Conservation (phyloP, 352 stramenopile genomes). For the Pythium phragmitis region DNA sequence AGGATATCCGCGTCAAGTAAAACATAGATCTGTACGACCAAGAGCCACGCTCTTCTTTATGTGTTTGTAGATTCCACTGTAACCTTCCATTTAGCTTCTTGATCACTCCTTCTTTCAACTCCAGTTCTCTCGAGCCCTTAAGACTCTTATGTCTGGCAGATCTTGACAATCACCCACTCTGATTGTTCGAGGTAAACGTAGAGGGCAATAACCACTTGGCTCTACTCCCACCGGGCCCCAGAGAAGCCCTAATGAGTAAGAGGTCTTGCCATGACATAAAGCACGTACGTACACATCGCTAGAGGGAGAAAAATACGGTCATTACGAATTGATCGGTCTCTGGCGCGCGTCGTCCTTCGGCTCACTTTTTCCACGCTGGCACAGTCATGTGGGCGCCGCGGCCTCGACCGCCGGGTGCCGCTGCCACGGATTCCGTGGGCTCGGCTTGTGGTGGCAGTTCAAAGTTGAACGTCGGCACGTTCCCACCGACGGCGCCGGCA, state of each 20-base stretch:
- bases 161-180: too few species aligned
- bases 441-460: constrained; percentile 23
- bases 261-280: too few species aligned
- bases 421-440: constrained; percentile 13
- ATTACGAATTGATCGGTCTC: too few species aligned
- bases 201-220: too few species aligned
- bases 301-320: too few species aligned
- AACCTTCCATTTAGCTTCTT: neutral
- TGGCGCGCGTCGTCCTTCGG: neutral
- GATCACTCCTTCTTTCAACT: too few species aligned
- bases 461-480: constrained; percentile 26
- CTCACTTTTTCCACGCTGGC: constrained; percentile 66
- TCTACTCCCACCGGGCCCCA: too few species aligned
- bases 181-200: too few species aligned
- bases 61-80: neutral
- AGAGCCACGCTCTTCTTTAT: neutral
- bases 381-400: constrained; percentile 69
- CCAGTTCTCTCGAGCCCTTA: too few species aligned
- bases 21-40: neutral
- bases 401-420: constrained; percentile 39
- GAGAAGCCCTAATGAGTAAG: too few species aligned
- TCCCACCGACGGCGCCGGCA: constrained; percentile 23
- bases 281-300: too few species aligned
- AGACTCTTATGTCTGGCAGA: too few species aligned
- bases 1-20: constrained; percentile 25